phyloP scores from a whole-genome alignment of 768 basidiomycete species.

The Termitomyces sp. region DNA sequence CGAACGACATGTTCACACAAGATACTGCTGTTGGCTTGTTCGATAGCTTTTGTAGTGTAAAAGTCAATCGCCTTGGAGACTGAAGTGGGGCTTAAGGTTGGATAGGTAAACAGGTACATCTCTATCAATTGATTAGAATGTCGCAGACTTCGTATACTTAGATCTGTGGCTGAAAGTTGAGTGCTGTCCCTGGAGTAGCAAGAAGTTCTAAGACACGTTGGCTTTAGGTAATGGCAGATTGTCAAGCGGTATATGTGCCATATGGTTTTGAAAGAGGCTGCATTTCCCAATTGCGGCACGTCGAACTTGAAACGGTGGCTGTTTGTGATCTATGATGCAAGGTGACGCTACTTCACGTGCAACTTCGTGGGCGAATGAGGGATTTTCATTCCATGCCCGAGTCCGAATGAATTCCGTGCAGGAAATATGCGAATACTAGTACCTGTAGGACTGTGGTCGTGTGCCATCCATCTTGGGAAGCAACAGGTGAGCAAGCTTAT shows the following conservation, averaged over 20 bases:
- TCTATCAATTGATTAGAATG: too few relatives aligned
- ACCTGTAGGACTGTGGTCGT: not conserved
- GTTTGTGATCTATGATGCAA: not conserved
- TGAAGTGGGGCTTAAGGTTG: not conserved
- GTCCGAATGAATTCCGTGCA: not conserved
- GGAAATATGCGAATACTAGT: not conserved
- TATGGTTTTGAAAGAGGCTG: not conserved
- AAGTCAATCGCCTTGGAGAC: not conserved
- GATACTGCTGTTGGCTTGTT: not conserved
- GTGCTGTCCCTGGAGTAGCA: not conserved
- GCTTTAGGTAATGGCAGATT: not conserved
- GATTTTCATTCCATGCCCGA: not conserved
- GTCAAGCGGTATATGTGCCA: not conserved
- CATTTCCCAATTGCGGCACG: not conserved
- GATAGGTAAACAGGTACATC: too few relatives aligned
- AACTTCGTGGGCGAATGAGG: not conserved
- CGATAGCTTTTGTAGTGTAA: not conserved
- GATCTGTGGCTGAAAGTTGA: not conserved
- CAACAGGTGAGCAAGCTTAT: not conserved
- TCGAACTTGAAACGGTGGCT: not conserved
- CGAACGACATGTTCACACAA: not conserved
- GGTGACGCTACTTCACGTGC: not conserved
- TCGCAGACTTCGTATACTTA: not conserved
- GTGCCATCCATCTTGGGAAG: not conserved
- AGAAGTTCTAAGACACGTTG: not conserved